Evolutionary conservation across 1,139 yeast species (phyloP).

Genomic region (Candida sojae): DNA sequence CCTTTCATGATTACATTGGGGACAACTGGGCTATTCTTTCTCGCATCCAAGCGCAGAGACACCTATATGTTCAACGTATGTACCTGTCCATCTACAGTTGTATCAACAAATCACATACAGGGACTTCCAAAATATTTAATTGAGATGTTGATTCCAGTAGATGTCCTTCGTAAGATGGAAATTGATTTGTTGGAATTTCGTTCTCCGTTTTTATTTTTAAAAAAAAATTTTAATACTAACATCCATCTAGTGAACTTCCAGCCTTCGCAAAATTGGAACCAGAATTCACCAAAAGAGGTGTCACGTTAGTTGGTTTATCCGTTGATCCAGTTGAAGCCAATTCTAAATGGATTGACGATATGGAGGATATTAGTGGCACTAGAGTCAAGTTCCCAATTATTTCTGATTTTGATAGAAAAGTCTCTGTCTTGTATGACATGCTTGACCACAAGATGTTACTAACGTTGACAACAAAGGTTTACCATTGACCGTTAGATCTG

Average conservation of each 20-base stretch:
- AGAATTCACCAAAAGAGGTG: slow-evolving; percentile 74
- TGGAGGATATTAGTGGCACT: slow-evolving; percentile 73
- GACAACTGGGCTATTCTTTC: slow-evolving; percentile 75
- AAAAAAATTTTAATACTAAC: too few relatives aligned
- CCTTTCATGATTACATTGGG: slow-evolving; percentile 75
- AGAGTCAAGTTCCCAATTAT: slow-evolving; percentile 73
- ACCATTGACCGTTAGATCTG: slow-evolving; percentile 80
- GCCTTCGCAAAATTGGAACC: slow-evolving; percentile 84
- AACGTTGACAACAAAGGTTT: slow-evolving; percentile 72
- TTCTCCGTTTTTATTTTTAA: too few relatives aligned
- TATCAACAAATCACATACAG: too few relatives aligned
- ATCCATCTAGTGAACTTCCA: slow-evolving; percentile 83
- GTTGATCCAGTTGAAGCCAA: slow-evolving; percentile 73
- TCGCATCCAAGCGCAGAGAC: slow-evolving; percentile 90
- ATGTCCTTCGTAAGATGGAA: too few relatives aligned
- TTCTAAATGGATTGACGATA: slow-evolving; percentile 80
- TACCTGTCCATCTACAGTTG: too few relatives aligned
- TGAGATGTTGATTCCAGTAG: too few relatives aligned
- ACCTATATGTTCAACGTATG: slow-evolving; percentile 91
- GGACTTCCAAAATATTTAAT: too few relatives aligned
- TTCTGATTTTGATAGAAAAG: slow-evolving; percentile 73
- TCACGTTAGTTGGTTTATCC: slow-evolving; percentile 76
- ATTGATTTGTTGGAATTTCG: too few relatives aligned
- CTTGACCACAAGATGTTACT: slow-evolving; percentile 82
- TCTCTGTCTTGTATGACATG: slow-evolving; percentile 75